phyloP scores from a whole-genome alignment of 352 stramenopile genomes.

The Globisporangium paddicum region DNA sequence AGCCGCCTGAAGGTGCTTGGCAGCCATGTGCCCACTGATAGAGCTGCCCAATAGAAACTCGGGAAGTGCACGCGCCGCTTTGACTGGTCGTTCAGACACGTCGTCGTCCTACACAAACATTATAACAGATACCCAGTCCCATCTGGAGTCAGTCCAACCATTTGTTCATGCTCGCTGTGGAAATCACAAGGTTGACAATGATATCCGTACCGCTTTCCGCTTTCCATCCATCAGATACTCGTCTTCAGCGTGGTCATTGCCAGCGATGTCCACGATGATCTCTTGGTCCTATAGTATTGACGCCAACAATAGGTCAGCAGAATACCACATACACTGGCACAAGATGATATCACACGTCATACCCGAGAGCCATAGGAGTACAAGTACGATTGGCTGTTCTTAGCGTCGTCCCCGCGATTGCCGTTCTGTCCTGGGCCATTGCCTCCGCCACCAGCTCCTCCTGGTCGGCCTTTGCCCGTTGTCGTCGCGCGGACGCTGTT shows the following conservation, averaged over 20 bases:
- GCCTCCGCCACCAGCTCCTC: slow-evolving; percentile 44
- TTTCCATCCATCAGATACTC: slow-evolving; percentile 79
- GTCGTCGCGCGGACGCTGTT: slow-evolving; percentile 48
- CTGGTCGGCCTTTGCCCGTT: slow-evolving; percentile 18
- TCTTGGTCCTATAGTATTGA: slow-evolving; percentile 53
- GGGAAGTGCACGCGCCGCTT: slow-evolving; percentile 59
- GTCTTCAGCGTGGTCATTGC: slow-evolving; percentile 66
- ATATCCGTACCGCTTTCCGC: slow-evolving; percentile 43
- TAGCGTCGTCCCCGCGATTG: slow-evolving; percentile 36
- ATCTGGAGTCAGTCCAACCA: neutral
- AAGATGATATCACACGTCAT: neutral
- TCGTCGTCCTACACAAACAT: slow-evolving; percentile 45
- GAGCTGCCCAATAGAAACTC: slow-evolving; percentile 81
- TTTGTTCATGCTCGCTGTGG: neutral
- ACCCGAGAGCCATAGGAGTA: slow-evolving; percentile 72
- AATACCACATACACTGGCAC: neutral
- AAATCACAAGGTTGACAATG: neutral
- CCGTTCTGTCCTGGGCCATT: slow-evolving; percentile 22
- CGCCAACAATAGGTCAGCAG: neutral
- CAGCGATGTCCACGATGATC: slow-evolving; percentile 84
- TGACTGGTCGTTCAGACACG: slow-evolving; percentile 38
- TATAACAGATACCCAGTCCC: neutral
- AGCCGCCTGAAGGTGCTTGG: slow-evolving; percentile 63
- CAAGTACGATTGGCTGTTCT: slow-evolving; percentile 80
- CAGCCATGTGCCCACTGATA: slow-evolving; percentile 84